These are phyloP conservation scores for Chaetomium strumarium DNA, from an alignment of 2,329 filamentous ascomycete genomes.

Conservation along the genomic window DNA sequence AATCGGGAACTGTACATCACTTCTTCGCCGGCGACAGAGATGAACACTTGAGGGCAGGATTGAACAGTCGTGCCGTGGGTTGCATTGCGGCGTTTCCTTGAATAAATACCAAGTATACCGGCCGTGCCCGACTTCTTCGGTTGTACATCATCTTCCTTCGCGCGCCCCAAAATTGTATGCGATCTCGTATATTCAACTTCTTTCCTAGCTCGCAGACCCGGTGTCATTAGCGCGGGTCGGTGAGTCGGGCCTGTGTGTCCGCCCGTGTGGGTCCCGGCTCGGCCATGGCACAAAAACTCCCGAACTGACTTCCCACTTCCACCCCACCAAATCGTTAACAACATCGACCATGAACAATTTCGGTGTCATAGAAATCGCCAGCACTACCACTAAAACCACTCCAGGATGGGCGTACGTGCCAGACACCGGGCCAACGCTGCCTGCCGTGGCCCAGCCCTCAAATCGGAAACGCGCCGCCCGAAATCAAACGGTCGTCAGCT, in stretches of 20 bases:
- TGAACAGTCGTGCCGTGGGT: background rate
- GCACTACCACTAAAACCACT: slow-evolving; percentile 59
- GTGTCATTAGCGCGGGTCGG: background rate
- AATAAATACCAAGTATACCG: background rate
- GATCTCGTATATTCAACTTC: background rate
- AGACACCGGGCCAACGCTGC: slow-evolving; percentile 58
- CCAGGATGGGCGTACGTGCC: slow-evolving; percentile 93
- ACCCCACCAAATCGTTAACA: slow-evolving; percentile 2
- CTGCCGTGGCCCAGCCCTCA: slow-evolving; percentile 43
- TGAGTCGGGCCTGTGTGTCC: background rate
- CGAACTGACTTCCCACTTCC: slow-evolving; percentile 10
- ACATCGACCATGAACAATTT: slow-evolving; percentile 53
- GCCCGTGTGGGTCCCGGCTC: slow-evolving; percentile 4
- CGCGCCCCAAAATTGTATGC: too few relatives aligned
- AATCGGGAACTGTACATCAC: background rate
- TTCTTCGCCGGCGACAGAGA: background rate
- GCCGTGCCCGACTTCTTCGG: too few relatives aligned
- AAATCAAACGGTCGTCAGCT: slow-evolving; percentile 44
- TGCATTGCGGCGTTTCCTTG: background rate
- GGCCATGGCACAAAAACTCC: slow-evolving; percentile 11
- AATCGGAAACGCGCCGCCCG: slow-evolving; percentile 69
- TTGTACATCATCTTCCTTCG: too few relatives aligned
- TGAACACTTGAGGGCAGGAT: background rate
- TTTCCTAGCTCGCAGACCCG: background rate
- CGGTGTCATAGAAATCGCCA: slow-evolving; percentile 77